Base-by-base conservation (phyloP, 2,329 filamentous ascomycete genomes). In the Zasmidium cellare region DNA sequence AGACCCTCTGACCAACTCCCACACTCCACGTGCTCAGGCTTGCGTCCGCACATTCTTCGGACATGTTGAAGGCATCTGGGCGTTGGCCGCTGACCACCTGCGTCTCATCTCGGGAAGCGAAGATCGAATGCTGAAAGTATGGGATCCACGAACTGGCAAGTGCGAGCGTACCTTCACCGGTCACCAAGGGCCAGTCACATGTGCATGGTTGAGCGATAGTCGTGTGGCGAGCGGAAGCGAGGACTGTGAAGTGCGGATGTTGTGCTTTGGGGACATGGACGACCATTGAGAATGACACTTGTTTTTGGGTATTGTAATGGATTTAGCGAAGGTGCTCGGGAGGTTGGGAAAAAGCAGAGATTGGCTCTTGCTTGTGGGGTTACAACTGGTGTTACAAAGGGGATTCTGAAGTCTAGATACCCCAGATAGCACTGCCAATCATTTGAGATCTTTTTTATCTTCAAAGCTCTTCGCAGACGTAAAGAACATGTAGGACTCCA, bases 51-150 rank as follows among this genome's bases (percentile, higher is more conserved):
- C 91, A 28, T 96, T 97, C 80, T 99, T 97, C 72, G 94, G 94
- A 0, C 94, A 99, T 69, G 84, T 99, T 20, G 94, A 99, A 74
- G 94, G 94, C 28, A 89, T 99, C 19, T 99, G 94, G 94, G 89
- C 90, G 5, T 81, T 99, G 2, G 91, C 90, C 0, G 93, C 90
- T 2, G 93, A 97, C 75, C 92, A 89, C 1, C 79, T 97, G 19
- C 86, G 94, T 11, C 86, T 96, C 16, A 91, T 97, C 14, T 91
- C 89, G 18, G 93, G 92, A 0, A 90, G 91, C 11, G 92, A 97
- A 73, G 94, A 99, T 75, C 87, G 91, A 45, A 96, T 93, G 86
- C 90, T 96, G 68, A 97, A 97, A 78, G 86, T 90, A 28, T 99
- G 94, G 94, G 93, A 97, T 75, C 90, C 93, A 16, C 81, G 92